Evolutionary conservation across 1,284 basidiomycete species (phyloP).

Genomic region (Papiliotrema nemorosa): DNA sequence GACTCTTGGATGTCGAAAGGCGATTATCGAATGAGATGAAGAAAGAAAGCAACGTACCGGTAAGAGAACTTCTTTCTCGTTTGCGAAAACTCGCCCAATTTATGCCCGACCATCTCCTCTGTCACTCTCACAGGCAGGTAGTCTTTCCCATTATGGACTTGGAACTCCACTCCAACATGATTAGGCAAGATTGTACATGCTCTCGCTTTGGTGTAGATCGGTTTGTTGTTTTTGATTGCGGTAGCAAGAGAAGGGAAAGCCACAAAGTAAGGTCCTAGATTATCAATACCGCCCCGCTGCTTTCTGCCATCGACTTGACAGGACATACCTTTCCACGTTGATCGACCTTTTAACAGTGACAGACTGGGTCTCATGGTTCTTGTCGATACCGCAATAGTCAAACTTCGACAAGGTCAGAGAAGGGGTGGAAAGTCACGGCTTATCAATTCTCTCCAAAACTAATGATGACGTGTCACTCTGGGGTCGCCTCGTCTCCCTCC

Average conservation of each 20-base stretch:
- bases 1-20: neutral
- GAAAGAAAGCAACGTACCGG: conserved; percentile 30
- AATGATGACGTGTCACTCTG: no score
- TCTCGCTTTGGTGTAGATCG: conserved; percentile 85
- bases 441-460: no score
- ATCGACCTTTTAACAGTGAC: conserved; percentile 24
- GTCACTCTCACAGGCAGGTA: conserved; percentile 82
- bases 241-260: conserved; percentile 86
- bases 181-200: conserved; percentile 92
- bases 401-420: no score
- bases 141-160: conserved; percentile 92
- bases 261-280: conserved; percentile 85
- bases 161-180: conserved; percentile 84
- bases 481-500: no score
- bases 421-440: no score
- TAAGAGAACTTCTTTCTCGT: conserved; percentile 63
- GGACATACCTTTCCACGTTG: conserved; percentile 52
- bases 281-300: no score
- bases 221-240: conserved; percentile 74
- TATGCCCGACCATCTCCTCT: conserved; percentile 98
- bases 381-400: no score
- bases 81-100: conserved; percentile 89
- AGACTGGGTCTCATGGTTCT: conserved; percentile 6
- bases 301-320: neutral
- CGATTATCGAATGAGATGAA: neutral